Evolutionary conservation across 1,284 basidiomycete genomes (phyloP).

Genomic region (Ustilago trichophora): DNA sequence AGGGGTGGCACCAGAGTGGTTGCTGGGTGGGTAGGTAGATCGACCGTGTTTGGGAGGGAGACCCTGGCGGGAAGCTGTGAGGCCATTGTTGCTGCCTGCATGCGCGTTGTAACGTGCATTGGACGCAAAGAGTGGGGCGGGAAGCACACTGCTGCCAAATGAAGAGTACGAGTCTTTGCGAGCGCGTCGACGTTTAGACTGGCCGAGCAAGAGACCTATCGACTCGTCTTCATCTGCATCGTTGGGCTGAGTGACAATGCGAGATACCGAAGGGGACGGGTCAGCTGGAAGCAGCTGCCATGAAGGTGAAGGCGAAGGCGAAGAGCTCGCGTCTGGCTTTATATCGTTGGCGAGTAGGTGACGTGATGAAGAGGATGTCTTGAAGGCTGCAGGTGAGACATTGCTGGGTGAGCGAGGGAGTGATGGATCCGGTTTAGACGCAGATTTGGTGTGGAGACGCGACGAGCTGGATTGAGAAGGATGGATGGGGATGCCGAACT

Average conservation of each 20-base stretch:
- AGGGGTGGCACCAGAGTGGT: conserved; percentile 33
- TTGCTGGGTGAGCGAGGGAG: conserved; percentile 1
- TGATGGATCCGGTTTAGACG: conserved; percentile 4
- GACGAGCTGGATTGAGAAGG: conserved; percentile 15
- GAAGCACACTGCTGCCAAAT: conserved; percentile 46
- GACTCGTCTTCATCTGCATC: conserved; percentile 38
- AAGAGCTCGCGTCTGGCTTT: too few relatives aligned
- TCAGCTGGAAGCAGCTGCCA: neutral
- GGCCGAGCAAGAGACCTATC: conserved; percentile 31
- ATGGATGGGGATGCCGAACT: conserved; percentile 35
- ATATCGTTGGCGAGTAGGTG: neutral
- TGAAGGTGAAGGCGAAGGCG: conserved; percentile 7
- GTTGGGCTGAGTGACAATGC: neutral
- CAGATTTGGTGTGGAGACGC: neutral
- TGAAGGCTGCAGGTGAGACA: conserved; percentile 10
- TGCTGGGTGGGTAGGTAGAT: conserved; percentile 36
- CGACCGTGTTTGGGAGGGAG: conserved; percentile 18
- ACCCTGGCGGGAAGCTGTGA: neutral
- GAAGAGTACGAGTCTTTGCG: conserved; percentile 49
- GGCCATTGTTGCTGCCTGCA: conserved; percentile 10
- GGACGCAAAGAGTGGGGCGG: conserved; percentile 20
- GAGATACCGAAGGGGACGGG: conserved; percentile 12
- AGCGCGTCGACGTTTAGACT: conserved; percentile 26
- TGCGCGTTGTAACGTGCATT: conserved; percentile 20
- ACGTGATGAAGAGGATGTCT: conserved; percentile 18